Conservation (phyloP, 1,284 basidiomycete genomes). For the Gymnopus androsaceus region DNA sequence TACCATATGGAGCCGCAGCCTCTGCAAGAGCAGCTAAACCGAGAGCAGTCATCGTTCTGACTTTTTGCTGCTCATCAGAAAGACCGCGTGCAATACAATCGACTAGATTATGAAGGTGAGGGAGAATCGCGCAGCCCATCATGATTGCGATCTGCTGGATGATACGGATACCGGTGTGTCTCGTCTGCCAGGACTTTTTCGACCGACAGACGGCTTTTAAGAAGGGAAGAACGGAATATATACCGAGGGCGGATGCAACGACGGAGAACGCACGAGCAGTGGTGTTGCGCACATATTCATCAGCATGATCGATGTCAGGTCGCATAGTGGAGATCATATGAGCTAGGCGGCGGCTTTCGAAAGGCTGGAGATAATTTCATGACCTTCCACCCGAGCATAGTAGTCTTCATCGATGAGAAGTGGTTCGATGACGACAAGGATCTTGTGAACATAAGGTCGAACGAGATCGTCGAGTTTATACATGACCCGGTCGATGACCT, state of each 20-base stretch:
- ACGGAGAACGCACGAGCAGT: constrained; percentile 99
- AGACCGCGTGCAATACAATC: constrained; percentile 96
- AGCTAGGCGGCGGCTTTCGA: constrained; percentile 97
- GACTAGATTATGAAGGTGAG: constrained; percentile 94
- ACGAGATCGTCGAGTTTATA: constrained; percentile 99
- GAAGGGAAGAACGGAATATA: constrained; percentile 96
- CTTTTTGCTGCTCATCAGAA: constrained; percentile 98
- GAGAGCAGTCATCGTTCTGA: constrained; percentile 97
- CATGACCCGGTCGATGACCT: constrained; percentile 97
- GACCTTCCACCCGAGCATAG: constrained; percentile 98
- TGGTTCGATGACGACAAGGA: constrained; percentile 98
- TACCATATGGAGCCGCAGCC: constrained; percentile 97
- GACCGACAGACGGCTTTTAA: constrained; percentile 97
- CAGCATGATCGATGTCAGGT: constrained; percentile 99
- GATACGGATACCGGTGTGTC: constrained; percentile 98
- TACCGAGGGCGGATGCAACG: constrained; percentile 97
- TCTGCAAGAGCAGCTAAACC: constrained; percentile 96
- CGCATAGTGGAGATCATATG: constrained; percentile 99
- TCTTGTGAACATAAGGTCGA: constrained; percentile 98
- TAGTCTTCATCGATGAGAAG: constrained; percentile 99
- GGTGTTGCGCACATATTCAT: constrained; percentile 99
- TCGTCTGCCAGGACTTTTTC: constrained; percentile 99
- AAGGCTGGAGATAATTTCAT: constrained; percentile 98
- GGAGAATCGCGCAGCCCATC: constrained; percentile 99
- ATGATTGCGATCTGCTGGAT: constrained; percentile 99